A percentile compares a stretch with the other conserved stretches of the same genome.
Conservation (phyloP, 2,329 filamentous ascomycete species). For the Cladorrhinum sp. region DNA sequence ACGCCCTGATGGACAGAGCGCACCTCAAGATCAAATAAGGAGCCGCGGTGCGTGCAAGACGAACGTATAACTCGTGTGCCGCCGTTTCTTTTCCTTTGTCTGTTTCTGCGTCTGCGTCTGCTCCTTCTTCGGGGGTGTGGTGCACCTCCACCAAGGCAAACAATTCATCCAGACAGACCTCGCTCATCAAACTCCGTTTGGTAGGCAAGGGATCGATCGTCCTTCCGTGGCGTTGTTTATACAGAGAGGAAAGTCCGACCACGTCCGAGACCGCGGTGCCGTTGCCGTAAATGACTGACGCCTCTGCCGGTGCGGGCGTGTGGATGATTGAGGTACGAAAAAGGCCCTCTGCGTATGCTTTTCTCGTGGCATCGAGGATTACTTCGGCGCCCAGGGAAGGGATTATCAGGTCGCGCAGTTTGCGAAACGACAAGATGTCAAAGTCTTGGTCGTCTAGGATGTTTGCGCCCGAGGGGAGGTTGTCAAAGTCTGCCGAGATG, state of each 20-base stretch:
- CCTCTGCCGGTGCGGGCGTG: conserved; percentile 53
- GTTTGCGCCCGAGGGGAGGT: conserved; percentile 38
- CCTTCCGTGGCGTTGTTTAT: conserved; percentile 64
- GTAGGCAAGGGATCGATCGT: conserved; percentile 67
- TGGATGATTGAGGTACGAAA: conserved; percentile 84
- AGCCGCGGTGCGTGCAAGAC: conserved; percentile 71
- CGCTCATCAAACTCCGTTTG: conserved; percentile 68
- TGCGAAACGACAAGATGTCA: conserved; percentile 71
- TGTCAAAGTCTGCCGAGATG: conserved; percentile 59
- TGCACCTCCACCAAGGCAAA: conserved; percentile 61
- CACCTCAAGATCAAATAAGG: conserved; percentile 81
- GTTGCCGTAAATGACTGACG: conserved; percentile 52
- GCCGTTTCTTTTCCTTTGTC: no score
- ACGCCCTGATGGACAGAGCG: conserved; percentile 75
- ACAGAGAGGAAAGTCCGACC: conserved; percentile 53
- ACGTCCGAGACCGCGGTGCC: conserved; percentile 42
- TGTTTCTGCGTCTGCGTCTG: conserved; percentile 22
- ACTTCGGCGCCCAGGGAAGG: conserved; percentile 64
- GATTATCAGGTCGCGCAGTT: conserved; percentile 69
- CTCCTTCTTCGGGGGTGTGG: conserved; percentile 29
- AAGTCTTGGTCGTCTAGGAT: conserved; percentile 72
- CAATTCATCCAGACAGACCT: conserved; percentile 76
- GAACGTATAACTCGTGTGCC: conserved; percentile 42
- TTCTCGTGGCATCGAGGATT: conserved; percentile 65
- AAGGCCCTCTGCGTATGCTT: conserved; percentile 68